phyloP scores from a whole-genome alignment of 2,329 filamentous ascomycete genomes.

The Ceratocystis harringtonii region DNA sequence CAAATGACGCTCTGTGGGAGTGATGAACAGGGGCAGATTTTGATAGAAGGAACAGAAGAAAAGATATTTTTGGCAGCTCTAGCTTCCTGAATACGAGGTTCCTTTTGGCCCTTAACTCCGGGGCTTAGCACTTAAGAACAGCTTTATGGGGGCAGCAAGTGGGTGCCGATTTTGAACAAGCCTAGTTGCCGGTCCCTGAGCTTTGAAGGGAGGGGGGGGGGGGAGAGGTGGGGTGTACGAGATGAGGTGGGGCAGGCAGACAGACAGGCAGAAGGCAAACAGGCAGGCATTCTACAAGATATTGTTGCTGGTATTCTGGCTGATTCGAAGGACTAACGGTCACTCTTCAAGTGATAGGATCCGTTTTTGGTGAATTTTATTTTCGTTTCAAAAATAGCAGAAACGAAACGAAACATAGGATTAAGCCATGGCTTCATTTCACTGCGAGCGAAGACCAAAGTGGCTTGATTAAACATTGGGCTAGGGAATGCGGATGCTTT shows the following conservation, averaged over 20 bases:
- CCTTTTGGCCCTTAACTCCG: not conserved
- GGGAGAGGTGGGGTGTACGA: no score
- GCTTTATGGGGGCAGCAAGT: not conserved
- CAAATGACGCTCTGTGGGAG: constrained; percentile 1
- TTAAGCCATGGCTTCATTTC: not conserved
- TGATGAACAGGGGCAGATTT: not conserved
- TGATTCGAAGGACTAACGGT: not conserved
- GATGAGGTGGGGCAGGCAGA: not conserved
- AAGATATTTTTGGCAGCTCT: constrained; percentile 8
- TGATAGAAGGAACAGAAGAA: not conserved
- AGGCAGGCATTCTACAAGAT: no score
- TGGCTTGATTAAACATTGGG: not conserved
- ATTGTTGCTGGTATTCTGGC: not conserved
- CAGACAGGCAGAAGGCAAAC: no score
- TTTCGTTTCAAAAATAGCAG: not conserved
- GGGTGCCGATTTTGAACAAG: not conserved
- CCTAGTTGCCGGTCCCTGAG: not conserved
- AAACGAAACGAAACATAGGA: not conserved
- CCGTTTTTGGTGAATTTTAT: not conserved
- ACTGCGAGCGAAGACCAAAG: not conserved
- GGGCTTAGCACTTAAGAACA: not conserved
- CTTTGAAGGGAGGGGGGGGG: not conserved
- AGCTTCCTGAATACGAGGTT: not conserved
- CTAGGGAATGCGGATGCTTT: not conserved
- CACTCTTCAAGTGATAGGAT: not conserved